These are phyloP conservation scores for Nakaseomyces delphensis DNA, from an alignment of 1,139 yeast species.

Conservation along the genomic window DNA sequence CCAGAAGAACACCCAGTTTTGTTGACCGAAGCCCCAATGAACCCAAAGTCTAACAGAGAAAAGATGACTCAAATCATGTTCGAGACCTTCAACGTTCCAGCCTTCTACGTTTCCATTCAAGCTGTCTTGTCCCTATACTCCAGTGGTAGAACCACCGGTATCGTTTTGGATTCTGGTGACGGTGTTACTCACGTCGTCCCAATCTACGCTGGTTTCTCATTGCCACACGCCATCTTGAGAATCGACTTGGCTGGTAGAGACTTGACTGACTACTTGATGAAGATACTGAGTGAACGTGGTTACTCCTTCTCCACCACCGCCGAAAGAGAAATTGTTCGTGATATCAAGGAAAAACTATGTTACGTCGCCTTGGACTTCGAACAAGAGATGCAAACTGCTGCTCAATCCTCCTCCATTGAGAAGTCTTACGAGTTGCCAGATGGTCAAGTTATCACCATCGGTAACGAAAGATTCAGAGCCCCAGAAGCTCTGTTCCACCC, in stretches of 20 bases:
- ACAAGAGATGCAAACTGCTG: slow-evolving; percentile 98
- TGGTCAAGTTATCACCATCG: slow-evolving; percentile 98
- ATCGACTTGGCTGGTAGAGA: slow-evolving; percentile 99
- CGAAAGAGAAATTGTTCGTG: slow-evolving; percentile 99
- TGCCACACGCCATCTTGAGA: slow-evolving; percentile 98
- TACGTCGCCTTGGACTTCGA: slow-evolving; percentile 94
- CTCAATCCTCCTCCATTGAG: slow-evolving; percentile 97
- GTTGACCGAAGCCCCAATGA: slow-evolving; percentile 98
- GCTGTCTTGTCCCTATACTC: slow-evolving; percentile 97
- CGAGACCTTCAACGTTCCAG: slow-evolving; percentile 98
- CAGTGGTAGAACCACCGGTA: slow-evolving; percentile 99
- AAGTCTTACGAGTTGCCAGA: slow-evolving; percentile 99
- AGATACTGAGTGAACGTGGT: slow-evolving; percentile 97
- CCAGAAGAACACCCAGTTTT: slow-evolving; percentile 98
- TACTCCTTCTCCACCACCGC: slow-evolving; percentile 98
- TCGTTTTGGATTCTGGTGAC: slow-evolving; percentile 98
- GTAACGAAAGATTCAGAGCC: slow-evolving; percentile 99
- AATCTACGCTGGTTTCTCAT: slow-evolving; percentile 98
- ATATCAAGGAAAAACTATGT: slow-evolving; percentile 98
- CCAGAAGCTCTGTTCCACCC: slow-evolving; percentile 99
- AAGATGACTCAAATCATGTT: slow-evolving; percentile 98
- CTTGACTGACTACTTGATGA: slow-evolving; percentile 96
- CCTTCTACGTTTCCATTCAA: slow-evolving; percentile 97
- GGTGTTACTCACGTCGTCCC: slow-evolving; percentile 99
- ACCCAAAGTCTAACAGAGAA: slow-evolving; percentile 98